Evolutionary conservation across 2,329 filamentous ascomycete species (phyloP).

Genomic region (Dactylonectria macrodidyma): DNA sequence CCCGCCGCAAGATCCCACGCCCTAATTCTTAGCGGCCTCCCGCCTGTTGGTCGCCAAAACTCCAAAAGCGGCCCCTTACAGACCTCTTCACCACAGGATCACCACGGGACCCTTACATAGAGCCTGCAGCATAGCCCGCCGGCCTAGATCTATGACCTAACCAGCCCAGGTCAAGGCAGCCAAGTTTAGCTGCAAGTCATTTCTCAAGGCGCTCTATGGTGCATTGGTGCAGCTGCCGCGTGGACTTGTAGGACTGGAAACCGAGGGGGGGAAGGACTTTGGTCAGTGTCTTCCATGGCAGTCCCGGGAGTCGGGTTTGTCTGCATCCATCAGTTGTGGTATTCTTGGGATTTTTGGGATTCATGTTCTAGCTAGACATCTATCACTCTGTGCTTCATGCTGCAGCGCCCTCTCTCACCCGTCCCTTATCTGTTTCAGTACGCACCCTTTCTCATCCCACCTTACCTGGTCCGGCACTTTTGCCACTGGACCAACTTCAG

Average conservation of each 20-base stretch:
- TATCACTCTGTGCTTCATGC: neutral
- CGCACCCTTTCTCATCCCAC: neutral
- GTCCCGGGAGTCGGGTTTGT: neutral
- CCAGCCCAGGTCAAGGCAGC: neutral
- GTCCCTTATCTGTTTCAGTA: neutral
- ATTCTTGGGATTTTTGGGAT: neutral
- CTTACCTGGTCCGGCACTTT: too few species aligned
- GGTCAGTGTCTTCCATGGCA: neutral
- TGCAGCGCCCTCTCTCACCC: neutral
- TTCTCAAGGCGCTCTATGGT: too few species aligned
- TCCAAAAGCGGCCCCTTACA: neutral
- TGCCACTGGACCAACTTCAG: neutral
- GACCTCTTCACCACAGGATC: too few species aligned
- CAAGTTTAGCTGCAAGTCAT: neutral
- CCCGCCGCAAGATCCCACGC: conserved; percentile 7
- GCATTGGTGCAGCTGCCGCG: too few species aligned
- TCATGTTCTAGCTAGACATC: neutral
- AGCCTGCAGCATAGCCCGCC: conserved; percentile 18
- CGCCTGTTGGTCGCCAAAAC: conserved; percentile 3
- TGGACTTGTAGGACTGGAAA: neutral
- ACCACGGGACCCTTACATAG: conserved; percentile 18
- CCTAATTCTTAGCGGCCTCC: conserved; percentile 28
- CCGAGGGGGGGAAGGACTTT: neutral
- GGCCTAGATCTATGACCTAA: conserved; percentile 21
- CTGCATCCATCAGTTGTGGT: neutral